These are phyloP conservation scores for Arabidopsis lyrata DNA, from an alignment of 441 rosid genomes.

Conservation along the genomic window DNA sequence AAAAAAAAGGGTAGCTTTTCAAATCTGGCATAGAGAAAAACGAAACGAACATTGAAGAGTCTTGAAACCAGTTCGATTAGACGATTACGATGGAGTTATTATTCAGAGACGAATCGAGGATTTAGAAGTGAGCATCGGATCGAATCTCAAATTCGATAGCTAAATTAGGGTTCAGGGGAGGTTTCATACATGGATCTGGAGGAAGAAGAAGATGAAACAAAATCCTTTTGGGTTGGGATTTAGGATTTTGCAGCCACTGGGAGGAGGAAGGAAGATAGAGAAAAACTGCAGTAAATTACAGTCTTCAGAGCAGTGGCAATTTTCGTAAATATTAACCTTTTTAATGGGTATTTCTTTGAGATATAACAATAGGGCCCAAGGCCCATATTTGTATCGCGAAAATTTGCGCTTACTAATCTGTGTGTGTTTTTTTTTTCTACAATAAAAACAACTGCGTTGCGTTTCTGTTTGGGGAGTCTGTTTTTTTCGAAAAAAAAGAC, in stretches of 20 bases:
- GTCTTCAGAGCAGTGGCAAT: slow-evolving; percentile 43
- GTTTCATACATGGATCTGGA: slow-evolving; percentile 35
- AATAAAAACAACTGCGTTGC: neutral
- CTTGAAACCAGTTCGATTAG: slow-evolving; percentile 23
- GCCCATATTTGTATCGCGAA: slow-evolving; percentile 20
- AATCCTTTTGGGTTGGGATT: slow-evolving; percentile 5
- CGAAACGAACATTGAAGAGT: slow-evolving; percentile 38
- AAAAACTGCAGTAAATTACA: slow-evolving; percentile 27
- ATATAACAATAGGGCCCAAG: slow-evolving; percentile 9
- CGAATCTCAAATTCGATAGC: neutral
- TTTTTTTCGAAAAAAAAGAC: too few species aligned
- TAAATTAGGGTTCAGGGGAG: slow-evolving; percentile 42
- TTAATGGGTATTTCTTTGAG: neutral
- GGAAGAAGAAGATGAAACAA: slow-evolving; percentile 30
- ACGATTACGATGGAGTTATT: slow-evolving; percentile 21
- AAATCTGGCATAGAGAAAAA: slow-evolving; percentile 12
- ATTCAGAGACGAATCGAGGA: slow-evolving; percentile 28
- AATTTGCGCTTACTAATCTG: neutral
- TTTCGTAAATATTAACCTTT: slow-evolving; percentile 38
- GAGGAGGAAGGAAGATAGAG: slow-evolving; percentile 35
- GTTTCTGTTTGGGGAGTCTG: too few species aligned
- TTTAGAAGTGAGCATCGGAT: slow-evolving; percentile 12
- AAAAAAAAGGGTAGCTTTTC: neutral
- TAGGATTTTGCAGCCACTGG: slow-evolving; percentile 42
- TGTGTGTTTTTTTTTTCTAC: neutral